Evolutionary conservation across 2,329 filamentous ascomycete genomes (phyloP).

Genomic region (Lachnellula hyalina): DNA sequence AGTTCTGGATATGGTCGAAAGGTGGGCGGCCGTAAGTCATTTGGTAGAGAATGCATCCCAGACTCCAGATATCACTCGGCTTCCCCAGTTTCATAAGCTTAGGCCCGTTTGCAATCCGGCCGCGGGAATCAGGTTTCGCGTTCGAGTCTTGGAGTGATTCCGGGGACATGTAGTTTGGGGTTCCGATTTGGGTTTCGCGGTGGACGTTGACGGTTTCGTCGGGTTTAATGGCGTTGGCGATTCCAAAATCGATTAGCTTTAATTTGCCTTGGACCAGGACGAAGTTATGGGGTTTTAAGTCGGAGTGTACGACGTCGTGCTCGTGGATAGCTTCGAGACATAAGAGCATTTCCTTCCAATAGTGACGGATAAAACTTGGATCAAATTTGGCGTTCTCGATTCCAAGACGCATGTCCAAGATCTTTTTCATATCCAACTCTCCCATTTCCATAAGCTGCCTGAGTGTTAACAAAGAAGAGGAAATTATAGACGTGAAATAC

Average conservation of each 20-base stretch:
- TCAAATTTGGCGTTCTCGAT: constrained; percentile 73
- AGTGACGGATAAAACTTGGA: constrained; percentile 86
- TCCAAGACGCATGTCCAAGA: constrained; percentile 69
- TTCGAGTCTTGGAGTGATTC: constrained; percentile 90
- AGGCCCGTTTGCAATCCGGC: constrained; percentile 38
- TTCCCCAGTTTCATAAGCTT: constrained; percentile 96
- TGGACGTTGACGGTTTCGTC: constrained; percentile 98
- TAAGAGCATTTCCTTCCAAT: constrained; percentile 99
- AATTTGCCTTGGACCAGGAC: constrained; percentile 83
- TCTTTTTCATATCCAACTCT: constrained; percentile 84
- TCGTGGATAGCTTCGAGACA: constrained; percentile 87
- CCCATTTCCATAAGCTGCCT: constrained; percentile 90
- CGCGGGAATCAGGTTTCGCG: constrained; percentile 36
- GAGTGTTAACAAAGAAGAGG: constrained; percentile 19
- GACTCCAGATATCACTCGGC: constrained; percentile 90
- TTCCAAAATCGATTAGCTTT: constrained; percentile 98
- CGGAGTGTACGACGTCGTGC: constrained; percentile 90
- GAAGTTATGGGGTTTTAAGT: constrained; percentile 96
- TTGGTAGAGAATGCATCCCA: constrained; percentile 95
- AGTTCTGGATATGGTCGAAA: constrained; percentile 86
- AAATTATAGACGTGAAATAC: constrained; percentile 31
- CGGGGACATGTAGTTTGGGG: constrained; percentile 97
- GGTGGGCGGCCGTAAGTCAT: constrained; percentile 97
- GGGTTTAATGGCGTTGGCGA: constrained; percentile 92
- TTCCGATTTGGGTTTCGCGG: constrained; percentile 90